Base-by-base conservation (phyloP, 2,329 filamentous ascomycete genomes). In the Rhynchosporium graminicola region DNA sequence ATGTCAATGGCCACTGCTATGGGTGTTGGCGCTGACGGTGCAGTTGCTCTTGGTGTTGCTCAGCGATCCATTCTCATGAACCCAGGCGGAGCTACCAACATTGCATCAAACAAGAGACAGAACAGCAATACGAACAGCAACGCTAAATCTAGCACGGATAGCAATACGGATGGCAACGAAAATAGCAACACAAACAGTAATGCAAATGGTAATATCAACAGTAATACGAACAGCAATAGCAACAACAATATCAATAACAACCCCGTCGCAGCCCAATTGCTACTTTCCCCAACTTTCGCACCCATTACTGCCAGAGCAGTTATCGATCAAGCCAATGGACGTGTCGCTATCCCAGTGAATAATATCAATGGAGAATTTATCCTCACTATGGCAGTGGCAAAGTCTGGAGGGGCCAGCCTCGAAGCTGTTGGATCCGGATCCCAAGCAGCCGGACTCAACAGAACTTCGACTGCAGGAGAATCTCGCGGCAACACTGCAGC, bases 341-440 rank as follows among this genome's bases (percentile, higher is more conserved):
- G 64, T 28, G 42, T 66, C 8, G 64, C 64, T 1, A 58, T 62
- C 15, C 33, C 62, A 8, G 55, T 63, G 1, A 48, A 29, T 9
- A 57, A 63, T 26, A 42, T 66, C 15, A 60, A 64, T 42, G 64
- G 64, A n/a, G 64, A 66, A 31, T 64, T 64, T 48, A 66, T 66
- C 36, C n/a, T 66, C 33, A 66, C 64, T 4, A 66, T 66, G 64
- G 42, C 42, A 26, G 54, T 46, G 29, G 46, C 43, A 6, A n/a
- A 36, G 33, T 36, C 13, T 10, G 43, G 36, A 45, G 56, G 33
- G 5, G 26, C n/a, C 29, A 40, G 55, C 15, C 31, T 33, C 20
- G 15, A 10, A 29, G n/a, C 43, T 46, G 31, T 13, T 20, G 3
- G 8, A n/a, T 28, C 15, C 2, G 12, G 28, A 13, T 9, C 55